Conservation (phyloP, 148 eudicot genomes). For the Mesembryanthemum crystallinum region DNA sequence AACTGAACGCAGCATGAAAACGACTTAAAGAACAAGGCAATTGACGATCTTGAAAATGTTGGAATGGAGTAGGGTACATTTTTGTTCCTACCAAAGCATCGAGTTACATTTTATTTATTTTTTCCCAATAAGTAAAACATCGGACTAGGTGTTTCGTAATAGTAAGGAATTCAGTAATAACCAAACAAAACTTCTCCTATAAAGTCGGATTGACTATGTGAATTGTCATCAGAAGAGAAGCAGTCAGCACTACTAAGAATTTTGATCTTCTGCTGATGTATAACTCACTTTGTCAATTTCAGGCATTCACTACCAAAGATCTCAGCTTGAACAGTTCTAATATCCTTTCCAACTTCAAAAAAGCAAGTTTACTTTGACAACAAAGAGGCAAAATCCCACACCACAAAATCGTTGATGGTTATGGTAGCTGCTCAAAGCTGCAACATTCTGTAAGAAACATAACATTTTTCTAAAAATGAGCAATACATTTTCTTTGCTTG, state of each 20-base stretch:
- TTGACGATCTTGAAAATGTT: too few species aligned
- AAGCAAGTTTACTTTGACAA: neutral
- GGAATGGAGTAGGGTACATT: too few species aligned
- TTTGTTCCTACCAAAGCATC: too few species aligned
- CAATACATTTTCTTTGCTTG: neutral
- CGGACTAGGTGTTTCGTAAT: too few species aligned
- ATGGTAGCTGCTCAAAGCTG: constrained; percentile 7
- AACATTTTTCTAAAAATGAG: neutral
- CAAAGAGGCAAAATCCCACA: neutral
- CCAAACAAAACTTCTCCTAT: too few species aligned
- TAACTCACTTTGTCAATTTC: neutral
- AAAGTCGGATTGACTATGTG: too few species aligned
- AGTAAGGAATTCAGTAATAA: too few species aligned
- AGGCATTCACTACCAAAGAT: neutral
- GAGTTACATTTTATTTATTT: too few species aligned
- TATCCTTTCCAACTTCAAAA: neutral
- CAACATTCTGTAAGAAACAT: neutral
- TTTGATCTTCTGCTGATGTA: neutral
- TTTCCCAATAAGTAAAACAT: too few species aligned
- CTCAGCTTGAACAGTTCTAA: neutral
- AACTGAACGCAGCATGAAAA: too few species aligned
- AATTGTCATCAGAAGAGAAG: too few species aligned
- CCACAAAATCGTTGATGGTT: neutral
- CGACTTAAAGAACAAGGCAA: too few species aligned
- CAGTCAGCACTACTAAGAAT: neutral